Evolutionary conservation across 192 early-diverging fungal genomes (phyloP), one percentile per base, ranked within the genome.

Genomic region (Podila clonocystis): DNA sequence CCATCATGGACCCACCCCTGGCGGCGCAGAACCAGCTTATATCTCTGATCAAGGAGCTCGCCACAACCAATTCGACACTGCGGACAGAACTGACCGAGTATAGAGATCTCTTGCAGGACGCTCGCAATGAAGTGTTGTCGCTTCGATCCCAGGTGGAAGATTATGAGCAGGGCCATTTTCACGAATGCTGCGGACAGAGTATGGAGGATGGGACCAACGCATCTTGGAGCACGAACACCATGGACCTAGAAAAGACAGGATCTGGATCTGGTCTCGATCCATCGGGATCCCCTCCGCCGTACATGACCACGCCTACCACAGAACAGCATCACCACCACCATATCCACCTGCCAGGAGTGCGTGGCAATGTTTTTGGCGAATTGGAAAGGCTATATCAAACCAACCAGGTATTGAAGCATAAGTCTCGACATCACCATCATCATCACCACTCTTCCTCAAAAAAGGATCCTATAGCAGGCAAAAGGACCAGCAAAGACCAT

Each of bases 61-160:
- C 85, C n/a, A 86, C 85, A 19, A 79, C 88, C 30, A 89, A 87
- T 45, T 82, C 84, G 62, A 89, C 86, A 55, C 65, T 86, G 12
- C 80, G 85, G 52, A 67, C 70, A 9, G 85, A 87, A 26, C 60
- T 87, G 26, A 65, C 65, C 20, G 88, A 89, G 52, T 87, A 84
- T 55, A 76, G 83, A 11, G 87, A 87, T 36, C 60, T 87, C 9
- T 57, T 89, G 20, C 70, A 83, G 50, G 87, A 89, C 8, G 61
- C 83, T 2, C 62, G 83, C 41, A 84, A 82, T 60, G 87, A 88
- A 33, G 78, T 87, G 5, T 79, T 73, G 33, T 63, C 59, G 29
- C 57, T 88, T 22, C 82, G 84, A 55, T 65, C 73, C n/a, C 82
- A 83, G 17, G 64, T 88, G 12, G 87, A 85, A 26, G 82, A 88